Base-by-base conservation (phyloP, 1,284 basidiomycete species). In the Cryptococcus jaspeensis region DNA sequence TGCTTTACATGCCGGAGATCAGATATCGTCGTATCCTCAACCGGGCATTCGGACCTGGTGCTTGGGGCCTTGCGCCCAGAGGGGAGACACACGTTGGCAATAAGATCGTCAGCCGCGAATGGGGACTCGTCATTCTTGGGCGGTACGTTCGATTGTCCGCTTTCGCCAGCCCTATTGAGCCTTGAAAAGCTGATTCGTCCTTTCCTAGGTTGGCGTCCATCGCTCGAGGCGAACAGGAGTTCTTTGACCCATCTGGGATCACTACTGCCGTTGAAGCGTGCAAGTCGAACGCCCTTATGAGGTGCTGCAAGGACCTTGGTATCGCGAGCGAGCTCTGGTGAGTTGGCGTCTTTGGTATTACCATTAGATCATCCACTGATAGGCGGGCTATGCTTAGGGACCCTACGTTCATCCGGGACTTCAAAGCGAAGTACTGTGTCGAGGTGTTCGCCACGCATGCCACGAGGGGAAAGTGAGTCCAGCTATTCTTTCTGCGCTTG, bases 271-370 rank as follows among this genome's bases (percentile, higher is more conserved):
- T 89, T 0, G 95, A 99, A 74, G 92, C 89, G 0, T 92, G 90
- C 80, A 99, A 98, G 79, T 92, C 89, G 68, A 98, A 99, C 66
- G 95, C 95, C 1, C 81, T 99, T 39, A 97, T 98, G 94, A 83
- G 95, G 36, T 98, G 95, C 76, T 96, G 92, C 80, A 99, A 99
- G 74, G 95, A 99, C 71, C 80, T 99, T 37, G 95, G 95, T 6
- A 84, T 99, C 64, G 95, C 95, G 0, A 93, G 90, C 69, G 95
- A 98, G 78, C 85, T 99, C 36, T 99, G 95, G 93, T 91, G 66
- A 61, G 83, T 69, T 3, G 25, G n/a, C 9, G 36, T n/a, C n/a
- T n/a, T 50, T 25, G 22, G 12, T 13, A 12, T 38, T 15, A 23
- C n/a, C 25, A 41, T n/a, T 41, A n/a, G 23, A 54, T 23, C n/a